Evolutionary conservation across 2,329 filamentous ascomycete species (phyloP), one percentile per base, ranked within the genome.

Genomic region (Xylaria arbuscula): DNA sequence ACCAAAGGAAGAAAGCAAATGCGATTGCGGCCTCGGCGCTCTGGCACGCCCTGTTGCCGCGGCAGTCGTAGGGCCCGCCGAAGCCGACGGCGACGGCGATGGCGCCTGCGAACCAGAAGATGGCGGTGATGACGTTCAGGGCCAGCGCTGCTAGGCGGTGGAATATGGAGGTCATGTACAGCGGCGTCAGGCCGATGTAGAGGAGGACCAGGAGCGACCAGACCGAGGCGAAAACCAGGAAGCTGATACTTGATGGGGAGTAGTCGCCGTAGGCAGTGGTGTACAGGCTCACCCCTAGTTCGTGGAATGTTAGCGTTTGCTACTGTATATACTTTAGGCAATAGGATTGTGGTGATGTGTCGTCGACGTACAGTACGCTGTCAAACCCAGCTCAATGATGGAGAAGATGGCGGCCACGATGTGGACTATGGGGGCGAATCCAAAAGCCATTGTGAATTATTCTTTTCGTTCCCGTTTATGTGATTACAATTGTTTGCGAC

Each of bases 41-140:
- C 53, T 84, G 83, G 79, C 92, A 94, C 17, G 83, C 83, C 19
- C 79, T 82, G 50, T 83, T 82, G 57, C 80, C 82, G 50, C 81
- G 83, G 76, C 88, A 90, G 65, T 86, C 82, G 9, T 77, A 80
- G 0, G 87, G 82, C 17, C 87, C 84, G 62, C 87, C 87, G 66
- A 93, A 80, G 64, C 84, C 84, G 22, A 89, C 90, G 0, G 91
- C 93, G 11, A 94, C 80, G 0, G 93, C 93, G 72, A 97, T 90
- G 75, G 93, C 92, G 7, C 93, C 93, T 0, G 91, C 90, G 77
- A 98, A 96, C 94, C 94, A 97, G 83, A 97, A 97, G 65, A 97
- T 85, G 81, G 91, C 90, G 10, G 93, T 96, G 28, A 96, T 72
- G 55, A 83, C 84, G 76, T 97, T 92, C 38, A 93, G 84, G 1